These are phyloP conservation scores for Mrakia hoshinonis DNA, from an alignment of 768 basidiomycete genomes.

Conservation along the genomic window DNA sequence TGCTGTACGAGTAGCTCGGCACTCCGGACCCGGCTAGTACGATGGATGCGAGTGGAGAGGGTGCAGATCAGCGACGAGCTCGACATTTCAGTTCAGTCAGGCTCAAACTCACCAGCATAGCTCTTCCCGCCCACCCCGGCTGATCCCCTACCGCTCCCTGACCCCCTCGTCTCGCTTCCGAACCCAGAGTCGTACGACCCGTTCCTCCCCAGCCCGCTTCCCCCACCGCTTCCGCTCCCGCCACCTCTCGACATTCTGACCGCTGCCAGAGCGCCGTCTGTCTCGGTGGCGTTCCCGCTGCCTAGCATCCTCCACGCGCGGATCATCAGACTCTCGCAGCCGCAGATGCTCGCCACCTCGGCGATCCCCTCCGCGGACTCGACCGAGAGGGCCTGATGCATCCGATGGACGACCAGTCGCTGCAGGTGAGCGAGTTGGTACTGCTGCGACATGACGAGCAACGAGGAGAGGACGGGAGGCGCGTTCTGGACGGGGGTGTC, in stretches of 20 bases:
- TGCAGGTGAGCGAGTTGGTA: conserved; percentile 71
- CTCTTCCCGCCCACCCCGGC: neutral
- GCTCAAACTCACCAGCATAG: neutral
- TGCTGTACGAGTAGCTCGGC: neutral
- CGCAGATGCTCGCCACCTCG: conserved; percentile 13
- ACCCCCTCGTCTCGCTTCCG: neutral
- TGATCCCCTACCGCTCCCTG: neutral
- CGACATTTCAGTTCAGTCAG: too few relatives aligned
- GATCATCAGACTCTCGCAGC: conserved; percentile 2
- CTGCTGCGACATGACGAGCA: conserved; percentile 72
- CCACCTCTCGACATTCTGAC: neutral
- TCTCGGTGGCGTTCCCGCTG: neutral
- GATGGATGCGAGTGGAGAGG: neutral
- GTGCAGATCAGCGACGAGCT: neutral
- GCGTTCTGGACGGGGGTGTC: conserved; percentile 85
- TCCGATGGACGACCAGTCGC: conserved; percentile 77
- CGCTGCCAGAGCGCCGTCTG: neutral
- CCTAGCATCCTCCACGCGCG: conserved; percentile 2
- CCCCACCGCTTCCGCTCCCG: neutral
- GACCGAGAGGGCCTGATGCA: conserved; percentile 49
- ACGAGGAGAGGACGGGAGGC: conserved; percentile 76
- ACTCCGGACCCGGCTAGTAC: neutral
- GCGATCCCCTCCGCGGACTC: conserved; percentile 18
- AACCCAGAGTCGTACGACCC: neutral
- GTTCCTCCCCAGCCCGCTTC: neutral